These are phyloP conservation scores for Zostera marina DNA, from an alignment of 116 monocot genomes.

Conservation along the genomic window DNA sequence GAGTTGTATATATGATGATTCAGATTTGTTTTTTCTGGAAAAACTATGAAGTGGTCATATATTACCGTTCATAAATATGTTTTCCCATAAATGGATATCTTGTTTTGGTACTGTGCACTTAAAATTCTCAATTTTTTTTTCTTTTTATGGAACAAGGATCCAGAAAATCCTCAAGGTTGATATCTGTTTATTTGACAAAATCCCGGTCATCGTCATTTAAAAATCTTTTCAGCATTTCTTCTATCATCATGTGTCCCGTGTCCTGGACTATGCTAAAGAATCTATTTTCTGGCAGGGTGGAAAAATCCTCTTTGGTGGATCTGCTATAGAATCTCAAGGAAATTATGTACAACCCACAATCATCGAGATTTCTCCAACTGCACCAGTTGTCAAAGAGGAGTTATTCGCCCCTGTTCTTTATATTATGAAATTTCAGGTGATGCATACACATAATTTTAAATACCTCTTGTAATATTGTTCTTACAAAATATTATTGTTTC, in stretches of 20 bases:
- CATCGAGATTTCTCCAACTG: constrained; percentile 66
- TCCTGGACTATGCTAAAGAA: neutral
- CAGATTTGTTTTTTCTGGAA: too few species aligned
- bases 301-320: constrained; percentile 71
- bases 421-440: constrained; percentile 87
- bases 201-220: too few species aligned
- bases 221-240: neutral
- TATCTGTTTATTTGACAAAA: too few species aligned
- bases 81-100: too few species aligned
- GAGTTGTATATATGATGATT: too few species aligned
- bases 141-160: too few species aligned
- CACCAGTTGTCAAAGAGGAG: constrained; percentile 83
- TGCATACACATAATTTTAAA: neutral
- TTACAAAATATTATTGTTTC: neutral
- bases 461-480: neutral
- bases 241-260: neutral
- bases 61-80: too few species aligned
- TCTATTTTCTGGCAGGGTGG: constrained; percentile 44
- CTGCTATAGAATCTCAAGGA: constrained; percentile 53
- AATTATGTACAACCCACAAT: constrained; percentile 95
- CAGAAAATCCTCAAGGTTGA: too few species aligned
- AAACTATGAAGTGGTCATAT: too few species aligned
- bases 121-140: too few species aligned
- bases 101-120: too few species aligned
- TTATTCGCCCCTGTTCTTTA: constrained; percentile 93